Evolutionary conservation across 2,329 filamentous ascomycete genomes (phyloP), one percentile per base, ranked within the genome.

Genomic region (Talaromyces sp.): DNA sequence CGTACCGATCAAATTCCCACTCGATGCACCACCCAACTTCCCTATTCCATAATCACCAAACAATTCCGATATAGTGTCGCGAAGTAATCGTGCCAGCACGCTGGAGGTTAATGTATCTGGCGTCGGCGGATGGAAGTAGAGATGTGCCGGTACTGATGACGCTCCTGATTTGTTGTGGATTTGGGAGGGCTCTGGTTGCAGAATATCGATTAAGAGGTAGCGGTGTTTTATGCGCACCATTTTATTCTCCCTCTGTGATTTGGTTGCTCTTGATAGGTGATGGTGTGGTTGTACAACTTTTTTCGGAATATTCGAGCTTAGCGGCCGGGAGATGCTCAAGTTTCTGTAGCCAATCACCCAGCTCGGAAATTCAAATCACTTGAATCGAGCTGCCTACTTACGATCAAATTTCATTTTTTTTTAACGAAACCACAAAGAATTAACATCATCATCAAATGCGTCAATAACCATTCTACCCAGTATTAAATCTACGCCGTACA

Each of bases 171-270:
- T 65, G 19, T 66, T 65, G 19, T 62, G 45, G 16, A 41, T 27
- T 19, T 39, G 50, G 5, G 10, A 73, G 68, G 10, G 81, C 7
- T 87, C 84, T 0, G 93, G 92, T 73, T 97, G 97, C 56, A 98
- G 84, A 69, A 98, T 93, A 75, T 96, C 92, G 68, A 98, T 87
- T n/a, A 98, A 87, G 19, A 99, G 86, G 77, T 99, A 99, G 72
- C 95, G 89, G 78, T 97, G 90, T 80, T 99, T 99, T 70, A 98
- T 87, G 74, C 95, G 92, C 66, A 99, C 95, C 95, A 99, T 66
- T 56, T 33, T 61, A 39, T n/a, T 13, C 52, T 52, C 2, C 14
- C 31, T 43, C 13, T 27, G 5, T 9, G 7, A 31, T 31, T 31
- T 31, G 7, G 27, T 31, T 31, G 27, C 27, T 31, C 27, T 31